Percentiles rank a stretch among this genome's conserved stretches.
These are phyloP conservation scores for Hanseniaspora uvarum DNA, from an alignment of 1,139 yeast species.

Conservation along the genomic window DNA sequence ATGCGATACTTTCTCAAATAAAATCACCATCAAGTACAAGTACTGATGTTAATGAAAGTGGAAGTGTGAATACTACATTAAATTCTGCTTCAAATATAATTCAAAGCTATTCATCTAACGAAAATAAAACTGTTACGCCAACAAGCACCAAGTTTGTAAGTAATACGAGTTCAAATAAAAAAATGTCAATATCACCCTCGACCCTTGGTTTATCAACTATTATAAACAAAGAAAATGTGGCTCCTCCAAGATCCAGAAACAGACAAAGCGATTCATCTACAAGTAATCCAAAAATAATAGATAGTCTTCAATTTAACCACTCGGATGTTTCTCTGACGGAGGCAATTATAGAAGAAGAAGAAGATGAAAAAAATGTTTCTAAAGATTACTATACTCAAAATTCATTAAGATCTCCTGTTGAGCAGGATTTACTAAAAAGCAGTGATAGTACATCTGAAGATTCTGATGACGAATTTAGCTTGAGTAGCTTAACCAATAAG, in stretches of 20 bases:
- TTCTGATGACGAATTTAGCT: constrained; percentile 6
- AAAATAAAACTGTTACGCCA: not conserved
- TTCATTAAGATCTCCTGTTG: constrained; percentile 7
- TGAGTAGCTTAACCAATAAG: constrained; percentile 8
- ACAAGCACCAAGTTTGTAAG: not conserved
- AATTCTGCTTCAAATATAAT: not conserved
- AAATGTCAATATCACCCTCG: constrained; percentile 6
- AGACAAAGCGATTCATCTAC: constrained; percentile 1
- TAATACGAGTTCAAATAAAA: not conserved
- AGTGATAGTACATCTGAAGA: not conserved
- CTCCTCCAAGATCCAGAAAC: constrained; percentile 17
- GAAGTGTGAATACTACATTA: not conserved
- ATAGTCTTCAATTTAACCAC: not conserved
- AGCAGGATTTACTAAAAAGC: not conserved
- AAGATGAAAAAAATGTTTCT: not conserved
- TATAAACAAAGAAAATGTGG: constrained; percentile 3
- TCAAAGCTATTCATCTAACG: not conserved
- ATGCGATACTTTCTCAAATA: not conserved
- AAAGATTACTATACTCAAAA: not conserved
- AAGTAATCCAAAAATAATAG: not conserved
- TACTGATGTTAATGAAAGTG: not conserved
- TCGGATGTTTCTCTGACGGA: constrained; percentile 13
- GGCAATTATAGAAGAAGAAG: constrained; percentile 12
- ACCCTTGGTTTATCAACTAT: constrained; percentile 10
- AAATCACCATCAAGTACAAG: not conserved